Base-by-base conservation (phyloP, 139 green algal genomes). In the Trebouxia sp. region DNA sequence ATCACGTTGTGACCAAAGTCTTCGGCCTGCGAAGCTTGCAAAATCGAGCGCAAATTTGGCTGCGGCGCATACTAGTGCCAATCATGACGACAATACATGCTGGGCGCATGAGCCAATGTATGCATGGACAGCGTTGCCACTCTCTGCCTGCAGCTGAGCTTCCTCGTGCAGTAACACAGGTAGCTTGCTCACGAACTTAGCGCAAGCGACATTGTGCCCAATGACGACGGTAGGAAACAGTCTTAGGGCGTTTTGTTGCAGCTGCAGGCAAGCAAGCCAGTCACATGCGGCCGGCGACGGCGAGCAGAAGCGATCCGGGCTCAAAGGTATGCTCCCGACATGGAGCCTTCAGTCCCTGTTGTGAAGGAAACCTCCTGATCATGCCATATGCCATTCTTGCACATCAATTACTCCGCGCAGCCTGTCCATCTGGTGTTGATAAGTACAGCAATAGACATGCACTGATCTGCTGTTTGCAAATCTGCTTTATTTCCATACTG, bases 281-380 rank as follows among this genome's bases (percentile, higher is more conserved):
- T 32, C 12, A 12, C 32, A 30, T 72, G 62, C 26, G 62, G 62
- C 12, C 32, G 62, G 62, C 62, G 62, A 35, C 62, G 28, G 28
- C 42, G 62, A 24, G 62, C 62, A 72, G 62, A 72, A 15, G 62
- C 62, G 4, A 45, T 72, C 37, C 62, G 62, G 28, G 62, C 62
- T 24, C 62, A 72, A 35, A 72, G 62, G 62, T 72, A 72, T 72
- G 15, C 35, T 0, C 12, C 11, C 30, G 10, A 65, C 17, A 65
- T 6, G 51, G 1, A 65, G 30, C 30, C 24, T 35, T 65, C 3
- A 5, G 11, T 26, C 28, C 51, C 28, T 1, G 11, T 14, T 65
- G 51, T 30, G 51, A 3, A 22, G 12, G 20, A 35, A 65, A 35
- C n/a, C n/a, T n/a, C n/a, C n/a, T n/a, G n/a, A n/a, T n/a, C n/a